Evolutionary conservation across 2,329 filamentous ascomycete genomes (phyloP), one percentile per base, ranked within the genome.

Genomic region (Acarospora socialis): DNA sequence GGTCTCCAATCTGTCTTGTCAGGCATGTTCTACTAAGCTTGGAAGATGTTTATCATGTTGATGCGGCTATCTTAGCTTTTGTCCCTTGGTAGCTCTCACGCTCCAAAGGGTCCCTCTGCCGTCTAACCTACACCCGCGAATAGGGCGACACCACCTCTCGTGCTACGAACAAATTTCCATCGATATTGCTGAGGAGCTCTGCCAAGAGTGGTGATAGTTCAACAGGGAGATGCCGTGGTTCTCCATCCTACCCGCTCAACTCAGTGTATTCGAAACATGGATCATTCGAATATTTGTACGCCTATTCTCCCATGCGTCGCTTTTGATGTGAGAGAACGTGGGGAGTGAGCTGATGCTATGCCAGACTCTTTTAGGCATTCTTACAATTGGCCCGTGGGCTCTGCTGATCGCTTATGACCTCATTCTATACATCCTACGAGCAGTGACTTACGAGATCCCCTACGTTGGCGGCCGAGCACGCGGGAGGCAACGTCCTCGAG

Each of bases 201-300:
- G n/a, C n/a, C n/a, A n/a, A n/a, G n/a, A n/a, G n/a, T n/a, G n/a
- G n/a, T n/a, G n/a, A n/a, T n/a, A n/a, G n/a, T n/a, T n/a, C n/a
- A n/a, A n/a, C n/a, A n/a, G n/a, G n/a, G n/a, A n/a, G n/a, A 79
- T 79, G 75, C 66, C 67, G 26, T 66, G 70, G 60, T 71, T 73
- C 41, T 78, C 74, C 2, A 66, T 80, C 36, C 63, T 80, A 20
- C 75, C 75, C 2, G 57, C 64, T 12, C 58, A 65, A 35, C 58
- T 77, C 33, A 63, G 59, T 24, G 57, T 60, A 22, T 49, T 77
- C 32, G 75, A 80, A 49, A 66, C 61, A 31, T 78, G 72, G 72
- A 57, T 71, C 35, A 66, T 66, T 27, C 63, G 70, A 7, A 47
- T 71, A 26, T 79, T 77, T 49, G 74, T 79, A 60, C 47, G 69